phyloP scores from a whole-genome alignment of 345 rosid genomes.

The Citrus medica region DNA sequence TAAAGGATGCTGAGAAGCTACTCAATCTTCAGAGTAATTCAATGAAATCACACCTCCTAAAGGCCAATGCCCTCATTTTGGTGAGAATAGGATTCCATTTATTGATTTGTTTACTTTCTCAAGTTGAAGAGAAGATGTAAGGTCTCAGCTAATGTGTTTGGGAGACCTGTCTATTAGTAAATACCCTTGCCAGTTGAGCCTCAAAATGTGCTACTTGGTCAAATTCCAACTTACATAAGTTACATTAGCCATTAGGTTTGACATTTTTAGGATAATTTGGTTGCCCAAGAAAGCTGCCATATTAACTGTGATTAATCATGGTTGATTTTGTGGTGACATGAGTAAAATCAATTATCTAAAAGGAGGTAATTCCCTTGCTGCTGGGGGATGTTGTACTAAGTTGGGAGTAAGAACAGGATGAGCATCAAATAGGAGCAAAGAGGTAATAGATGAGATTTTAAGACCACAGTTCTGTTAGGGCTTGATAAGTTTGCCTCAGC shows the following conservation, averaged over 20 bases:
- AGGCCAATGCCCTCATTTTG: constrained; percentile 73
- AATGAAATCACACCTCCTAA: constrained; percentile 52
- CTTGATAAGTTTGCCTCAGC: not conserved
- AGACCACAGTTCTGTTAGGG: not conserved
- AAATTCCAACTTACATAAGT: not conserved
- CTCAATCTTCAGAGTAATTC: constrained; percentile 46
- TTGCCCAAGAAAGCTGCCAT: not conserved
- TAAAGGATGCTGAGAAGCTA: constrained; percentile 91
- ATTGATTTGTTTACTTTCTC: not conserved
- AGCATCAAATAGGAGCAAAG: not conserved
- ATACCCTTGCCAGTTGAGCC: not conserved
- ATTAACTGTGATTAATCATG: not conserved
- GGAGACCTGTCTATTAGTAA: not conserved
- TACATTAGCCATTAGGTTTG: not conserved
- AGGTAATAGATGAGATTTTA: not conserved
- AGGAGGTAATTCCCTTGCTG: not conserved
- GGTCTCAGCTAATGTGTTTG: not conserved
- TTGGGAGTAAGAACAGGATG: not conserved
- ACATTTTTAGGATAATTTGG: not conserved
- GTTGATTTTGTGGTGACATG: not conserved
- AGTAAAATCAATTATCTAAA: not conserved
- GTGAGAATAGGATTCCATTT: constrained; percentile 33
- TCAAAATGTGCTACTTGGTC: not conserved
- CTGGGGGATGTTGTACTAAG: not conserved
- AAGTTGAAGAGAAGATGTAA: not conserved